Conservation (phyloP, 2,329 filamentous ascomycete species). For the Pseudogymnoascus sp. region DNA sequence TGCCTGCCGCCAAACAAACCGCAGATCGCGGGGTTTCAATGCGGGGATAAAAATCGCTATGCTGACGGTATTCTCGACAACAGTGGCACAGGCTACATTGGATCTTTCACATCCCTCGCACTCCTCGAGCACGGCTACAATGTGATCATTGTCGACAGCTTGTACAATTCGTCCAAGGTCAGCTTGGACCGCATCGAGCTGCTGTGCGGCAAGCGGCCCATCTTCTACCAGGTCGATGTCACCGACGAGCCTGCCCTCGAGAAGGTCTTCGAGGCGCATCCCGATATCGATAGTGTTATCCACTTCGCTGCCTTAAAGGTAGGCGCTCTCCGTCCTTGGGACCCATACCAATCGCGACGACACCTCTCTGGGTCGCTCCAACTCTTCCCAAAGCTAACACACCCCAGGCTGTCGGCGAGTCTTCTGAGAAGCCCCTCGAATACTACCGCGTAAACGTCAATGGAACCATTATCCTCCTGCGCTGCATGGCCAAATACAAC, state of each 20-base stretch:
- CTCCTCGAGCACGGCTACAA: constrained; percentile 93
- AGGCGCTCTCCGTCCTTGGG: constrained; percentile 23
- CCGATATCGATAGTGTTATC: constrained; percentile 94
- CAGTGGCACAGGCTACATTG: constrained; percentile 98
- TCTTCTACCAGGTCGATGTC: constrained; percentile 80
- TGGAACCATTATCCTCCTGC: constrained; percentile 80
- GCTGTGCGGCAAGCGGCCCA: constrained; percentile 78
- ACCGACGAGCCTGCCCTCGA: constrained; percentile 79
- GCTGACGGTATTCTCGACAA: constrained; percentile 22
- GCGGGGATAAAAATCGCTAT: constrained; percentile 17
- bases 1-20: constrained; percentile 14
- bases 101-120: constrained; percentile 88
- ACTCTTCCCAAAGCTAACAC: constrained; percentile 9
- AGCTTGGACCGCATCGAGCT: constrained; percentile 92
- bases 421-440: constrained; percentile 84
- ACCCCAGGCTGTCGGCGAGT: constrained; percentile 90
- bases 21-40: constrained; percentile 11
- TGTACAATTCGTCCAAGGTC: constrained; percentile 94
- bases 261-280: constrained; percentile 79
- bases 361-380: too few species aligned
- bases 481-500: constrained; percentile 80
- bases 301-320: constrained; percentile 98
- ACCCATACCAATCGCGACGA: background rate
- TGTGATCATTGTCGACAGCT: constrained; percentile 90
- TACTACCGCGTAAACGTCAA: constrained; percentile 98